Conservation (phyloP, 169 alveolate genomes). For the Babesia bovis region DNA sequence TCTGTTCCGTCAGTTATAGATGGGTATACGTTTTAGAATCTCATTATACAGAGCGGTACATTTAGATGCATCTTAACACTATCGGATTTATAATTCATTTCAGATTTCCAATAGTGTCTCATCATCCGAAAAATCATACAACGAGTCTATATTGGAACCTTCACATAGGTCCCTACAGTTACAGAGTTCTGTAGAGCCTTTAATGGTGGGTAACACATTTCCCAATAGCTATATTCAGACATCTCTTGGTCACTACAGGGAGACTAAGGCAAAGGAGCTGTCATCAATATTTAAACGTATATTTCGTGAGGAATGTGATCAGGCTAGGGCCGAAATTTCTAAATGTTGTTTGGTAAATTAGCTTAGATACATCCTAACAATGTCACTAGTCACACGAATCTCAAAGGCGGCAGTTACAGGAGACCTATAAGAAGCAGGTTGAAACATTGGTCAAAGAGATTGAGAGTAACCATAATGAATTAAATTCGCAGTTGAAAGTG, state of each 20-base stretch:
- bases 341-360: constrained; percentile 14
- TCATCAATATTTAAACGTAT: constrained; percentile 27
- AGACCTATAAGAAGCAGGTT: constrained; percentile 7
- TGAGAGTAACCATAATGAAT: constrained; percentile 25
- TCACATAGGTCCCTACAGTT: constrained; percentile 7
- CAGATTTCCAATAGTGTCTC: constrained; percentile 21
- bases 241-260: constrained; percentile 41
- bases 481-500: constrained; percentile 29
- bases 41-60: too few species aligned
- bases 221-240: background rate
- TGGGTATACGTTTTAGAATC: too few species aligned
- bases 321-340: constrained; percentile 33
- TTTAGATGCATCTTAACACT: too few species aligned
- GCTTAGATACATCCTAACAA: too few species aligned
- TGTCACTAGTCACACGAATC: constrained; percentile 12
- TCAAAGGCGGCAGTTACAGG: background rate
- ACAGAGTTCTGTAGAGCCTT: constrained; percentile 29
- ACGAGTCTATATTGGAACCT: constrained; percentile 10
- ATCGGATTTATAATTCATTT: too few species aligned
- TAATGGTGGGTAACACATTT: constrained; percentile 9
- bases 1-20: too few species aligned
- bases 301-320: constrained; percentile 39
- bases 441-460: constrained; percentile 22
- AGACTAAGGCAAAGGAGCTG: constrained; percentile 30
- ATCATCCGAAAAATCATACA: constrained; percentile 24